These are phyloP conservation scores for Setomelanomma holmii DNA, from an alignment of 2,329 filamentous ascomycete genomes.

Conservation along the genomic window DNA sequence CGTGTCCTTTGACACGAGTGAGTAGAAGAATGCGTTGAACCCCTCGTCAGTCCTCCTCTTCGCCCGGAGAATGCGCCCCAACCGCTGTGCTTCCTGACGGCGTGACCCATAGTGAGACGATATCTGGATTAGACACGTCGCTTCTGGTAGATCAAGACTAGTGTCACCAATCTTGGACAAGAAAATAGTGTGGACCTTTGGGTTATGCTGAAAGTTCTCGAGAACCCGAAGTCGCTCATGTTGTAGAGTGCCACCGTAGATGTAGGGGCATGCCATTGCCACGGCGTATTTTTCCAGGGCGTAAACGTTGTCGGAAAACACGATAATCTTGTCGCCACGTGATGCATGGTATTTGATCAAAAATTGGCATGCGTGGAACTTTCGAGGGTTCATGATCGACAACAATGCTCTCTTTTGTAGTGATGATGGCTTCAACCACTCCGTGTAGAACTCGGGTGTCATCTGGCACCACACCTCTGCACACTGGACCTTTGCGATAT, in stretches of 20 bases:
- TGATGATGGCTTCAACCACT: slow-evolving; percentile 76
- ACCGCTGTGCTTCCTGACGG: slow-evolving; percentile 91
- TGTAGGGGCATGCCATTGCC: no score
- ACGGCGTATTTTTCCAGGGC: slow-evolving; percentile 88
- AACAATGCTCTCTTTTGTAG: slow-evolving; percentile 72
- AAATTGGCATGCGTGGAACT: slow-evolving; percentile 97
- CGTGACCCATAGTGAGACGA: slow-evolving; percentile 97
- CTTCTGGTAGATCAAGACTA: slow-evolving; percentile 94
- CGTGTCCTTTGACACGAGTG: slow-evolving; percentile 94
- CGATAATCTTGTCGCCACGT: slow-evolving; percentile 95
- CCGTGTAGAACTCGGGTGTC: slow-evolving; percentile 97
- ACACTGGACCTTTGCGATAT: slow-evolving; percentile 96
- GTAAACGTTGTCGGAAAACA: slow-evolving; percentile 97
- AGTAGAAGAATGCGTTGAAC: slow-evolving; percentile 99
- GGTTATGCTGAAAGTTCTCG: slow-evolving; percentile 94
- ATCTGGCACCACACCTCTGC: slow-evolving; percentile 99
- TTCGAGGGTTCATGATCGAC: slow-evolving; percentile 97
- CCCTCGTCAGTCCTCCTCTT: slow-evolving; percentile 97
- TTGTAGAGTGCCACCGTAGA: slow-evolving; percentile 88
- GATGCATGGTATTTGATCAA: slow-evolving; percentile 98
- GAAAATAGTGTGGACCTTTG: slow-evolving; percentile 89
- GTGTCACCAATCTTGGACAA: slow-evolving; percentile 98
- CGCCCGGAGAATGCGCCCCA: slow-evolving; percentile 91
- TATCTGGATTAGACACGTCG: slow-evolving; percentile 95
- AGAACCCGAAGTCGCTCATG: slow-evolving; percentile 85